Evolutionary conservation across 2,329 filamentous ascomycete species (phyloP).

Genomic region (Aspergillus tanneri): DNA sequence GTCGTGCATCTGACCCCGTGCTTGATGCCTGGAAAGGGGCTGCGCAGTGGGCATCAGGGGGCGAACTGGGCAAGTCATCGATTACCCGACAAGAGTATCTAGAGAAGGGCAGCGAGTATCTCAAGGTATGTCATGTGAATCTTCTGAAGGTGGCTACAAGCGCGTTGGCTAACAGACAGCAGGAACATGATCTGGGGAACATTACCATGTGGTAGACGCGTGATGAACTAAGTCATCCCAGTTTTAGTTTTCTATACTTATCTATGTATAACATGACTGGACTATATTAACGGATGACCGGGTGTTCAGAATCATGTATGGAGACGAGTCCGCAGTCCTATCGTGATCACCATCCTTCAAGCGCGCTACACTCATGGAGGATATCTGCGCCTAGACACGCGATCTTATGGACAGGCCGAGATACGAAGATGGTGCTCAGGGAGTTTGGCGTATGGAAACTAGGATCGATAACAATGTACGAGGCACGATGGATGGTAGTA

Average conservation of each 20-base stretch:
- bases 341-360: no score
- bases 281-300: no score
- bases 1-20: conserved; percentile 71
- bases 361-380: no score
- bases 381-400: no score
- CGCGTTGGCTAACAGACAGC: conserved; percentile 14
- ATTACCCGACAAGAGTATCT: conserved; percentile 79
- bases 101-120: conserved; percentile 91
- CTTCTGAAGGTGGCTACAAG: not conserved
- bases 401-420: not conserved
- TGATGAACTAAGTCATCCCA: not conserved
- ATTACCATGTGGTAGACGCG: conserved; percentile 29
- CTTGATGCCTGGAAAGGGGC: conserved; percentile 94
- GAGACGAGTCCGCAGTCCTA: no score
- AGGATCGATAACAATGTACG: not conserved
- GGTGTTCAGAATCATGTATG: no score
- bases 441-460: not conserved
- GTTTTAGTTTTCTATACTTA: not conserved
- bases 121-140: conserved; percentile 61
- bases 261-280: not conserved
- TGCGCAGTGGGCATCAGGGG: conserved; percentile 70
- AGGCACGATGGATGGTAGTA: not conserved
- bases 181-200: conserved; percentile 43
- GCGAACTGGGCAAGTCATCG: conserved; percentile 61
- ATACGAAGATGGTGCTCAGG: not conserved